These are phyloP conservation scores for Arthrobotrys entomopaga DNA, from an alignment of 2,329 filamentous ascomycete genomes.

Conservation along the genomic window DNA sequence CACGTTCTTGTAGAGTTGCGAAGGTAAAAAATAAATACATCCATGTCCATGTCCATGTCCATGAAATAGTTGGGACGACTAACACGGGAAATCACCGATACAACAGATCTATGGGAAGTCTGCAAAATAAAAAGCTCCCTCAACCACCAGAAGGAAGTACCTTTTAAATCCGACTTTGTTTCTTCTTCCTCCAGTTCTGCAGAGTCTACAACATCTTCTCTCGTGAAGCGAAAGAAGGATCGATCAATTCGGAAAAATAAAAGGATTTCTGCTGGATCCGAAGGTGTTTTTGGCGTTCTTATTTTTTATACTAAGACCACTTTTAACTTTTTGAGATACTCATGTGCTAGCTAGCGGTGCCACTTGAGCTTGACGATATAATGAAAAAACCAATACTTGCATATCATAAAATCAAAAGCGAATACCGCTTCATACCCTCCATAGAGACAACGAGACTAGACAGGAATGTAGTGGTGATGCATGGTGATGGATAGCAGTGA, in stretches of 20 bases:
- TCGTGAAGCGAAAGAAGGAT: background rate
- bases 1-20: slow-evolving; percentile 87
- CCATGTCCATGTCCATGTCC: background rate
- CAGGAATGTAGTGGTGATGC: background rate
- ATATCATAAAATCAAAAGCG: slow-evolving; percentile 30
- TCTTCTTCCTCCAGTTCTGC: slow-evolving; percentile 1
- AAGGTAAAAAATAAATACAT: slow-evolving; percentile 66
- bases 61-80: too few relatives aligned
- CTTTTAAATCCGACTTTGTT: slow-evolving; percentile 60
- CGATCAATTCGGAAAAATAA: slow-evolving; percentile 17
- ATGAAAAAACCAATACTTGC: slow-evolving; percentile 29
- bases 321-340: background rate
- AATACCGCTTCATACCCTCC: slow-evolving; percentile 19
- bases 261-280: background rate
- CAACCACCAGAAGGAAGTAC: slow-evolving; percentile 88
- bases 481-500: background rate
- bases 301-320: background rate
- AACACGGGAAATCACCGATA: background rate
- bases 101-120: slow-evolving; percentile 87
- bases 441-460: too few relatives aligned
- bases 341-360: background rate
- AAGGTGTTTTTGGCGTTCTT: slow-evolving; percentile 51
- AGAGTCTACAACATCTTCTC: background rate
- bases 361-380: slow-evolving; percentile 38
- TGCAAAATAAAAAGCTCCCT: slow-evolving; percentile 90